Conservation (phyloP, 306 rosid genomes). For the Cajanus cajan region DNA sequence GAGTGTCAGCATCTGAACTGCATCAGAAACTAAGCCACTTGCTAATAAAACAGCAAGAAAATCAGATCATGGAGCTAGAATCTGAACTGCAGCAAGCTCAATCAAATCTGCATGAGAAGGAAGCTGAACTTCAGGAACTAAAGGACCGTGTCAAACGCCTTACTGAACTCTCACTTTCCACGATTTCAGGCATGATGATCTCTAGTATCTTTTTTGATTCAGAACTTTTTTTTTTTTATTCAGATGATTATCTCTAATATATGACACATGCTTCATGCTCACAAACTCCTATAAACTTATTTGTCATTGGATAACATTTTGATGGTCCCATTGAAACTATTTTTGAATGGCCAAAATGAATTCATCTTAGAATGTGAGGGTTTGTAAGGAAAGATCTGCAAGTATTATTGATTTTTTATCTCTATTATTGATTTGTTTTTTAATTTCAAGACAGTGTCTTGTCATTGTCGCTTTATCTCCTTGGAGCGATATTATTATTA, state of each 20-base stretch:
- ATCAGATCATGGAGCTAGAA: conserved; percentile 62
- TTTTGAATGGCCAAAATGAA: neutral
- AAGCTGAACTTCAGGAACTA: conserved; percentile 66
- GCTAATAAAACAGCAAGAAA: conserved; percentile 67
- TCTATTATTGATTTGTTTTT: too few species aligned
- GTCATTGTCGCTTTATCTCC: neutral
- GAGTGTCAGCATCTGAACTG: conserved; percentile 56
- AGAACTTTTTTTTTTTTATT: too few species aligned
- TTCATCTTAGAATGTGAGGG: neutral
- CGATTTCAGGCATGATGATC: conserved; percentile 52
- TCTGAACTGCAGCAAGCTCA: conserved; percentile 58
- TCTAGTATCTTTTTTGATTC: too few species aligned
- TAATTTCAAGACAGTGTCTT: neutral
- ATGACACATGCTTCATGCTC: neutral
- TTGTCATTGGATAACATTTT: neutral
- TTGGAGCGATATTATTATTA: neutral
- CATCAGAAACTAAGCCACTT: conserved; percentile 63
- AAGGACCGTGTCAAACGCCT: conserved; percentile 69
- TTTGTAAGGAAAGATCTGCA: neutral
- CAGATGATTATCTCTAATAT: too few species aligned
- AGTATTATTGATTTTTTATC: too few species aligned
- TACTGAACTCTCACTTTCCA: conserved; percentile 51
- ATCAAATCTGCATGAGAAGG: conserved; percentile 57
- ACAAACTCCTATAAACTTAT: neutral
- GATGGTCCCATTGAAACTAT: neutral